Evolutionary conservation across 441 rosid species (phyloP).

Genomic region (Pelargonium cotyledonis): DNA sequence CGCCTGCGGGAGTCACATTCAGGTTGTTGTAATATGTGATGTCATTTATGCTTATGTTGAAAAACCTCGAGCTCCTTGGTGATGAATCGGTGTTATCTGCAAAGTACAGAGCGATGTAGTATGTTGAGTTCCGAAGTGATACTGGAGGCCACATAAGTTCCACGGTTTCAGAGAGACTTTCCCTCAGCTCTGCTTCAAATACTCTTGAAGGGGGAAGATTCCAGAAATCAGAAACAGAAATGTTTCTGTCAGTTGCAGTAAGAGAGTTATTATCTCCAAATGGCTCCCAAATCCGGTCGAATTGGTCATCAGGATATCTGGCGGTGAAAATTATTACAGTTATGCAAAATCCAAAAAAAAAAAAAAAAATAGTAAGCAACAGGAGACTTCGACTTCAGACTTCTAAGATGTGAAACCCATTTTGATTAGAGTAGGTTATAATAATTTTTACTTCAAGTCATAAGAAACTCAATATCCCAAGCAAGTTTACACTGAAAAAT

Average conservation of each 20-base stretch:
- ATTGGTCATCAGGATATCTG: constrained; percentile 80
- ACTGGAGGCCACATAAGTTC: constrained; percentile 67
- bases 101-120: constrained; percentile 79
- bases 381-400: neutral
- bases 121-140: constrained; percentile 32
- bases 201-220: constrained; percentile 69
- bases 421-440: neutral
- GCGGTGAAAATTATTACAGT: constrained; percentile 12
- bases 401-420: neutral
- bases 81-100: constrained; percentile 49
- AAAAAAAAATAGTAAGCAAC: neutral
- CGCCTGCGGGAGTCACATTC: constrained; percentile 52
- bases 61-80: constrained; percentile 33
- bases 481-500: neutral
- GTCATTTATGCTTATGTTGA: constrained; percentile 53
- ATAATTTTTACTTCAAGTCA: neutral
- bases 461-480: neutral
- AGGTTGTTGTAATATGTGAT: constrained; percentile 48
- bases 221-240: constrained; percentile 75
- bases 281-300: constrained; percentile 77
- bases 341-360: constrained; percentile 5
- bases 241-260: constrained; percentile 36
- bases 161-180: constrained; percentile 28
- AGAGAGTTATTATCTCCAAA: constrained; percentile 27
- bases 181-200: constrained; percentile 52